Percentiles rank a stretch among this genome's conserved stretches.
Evolutionary conservation across 2,329 filamentous ascomycete genomes (phyloP).

Genomic region (Fusarium foetens): DNA sequence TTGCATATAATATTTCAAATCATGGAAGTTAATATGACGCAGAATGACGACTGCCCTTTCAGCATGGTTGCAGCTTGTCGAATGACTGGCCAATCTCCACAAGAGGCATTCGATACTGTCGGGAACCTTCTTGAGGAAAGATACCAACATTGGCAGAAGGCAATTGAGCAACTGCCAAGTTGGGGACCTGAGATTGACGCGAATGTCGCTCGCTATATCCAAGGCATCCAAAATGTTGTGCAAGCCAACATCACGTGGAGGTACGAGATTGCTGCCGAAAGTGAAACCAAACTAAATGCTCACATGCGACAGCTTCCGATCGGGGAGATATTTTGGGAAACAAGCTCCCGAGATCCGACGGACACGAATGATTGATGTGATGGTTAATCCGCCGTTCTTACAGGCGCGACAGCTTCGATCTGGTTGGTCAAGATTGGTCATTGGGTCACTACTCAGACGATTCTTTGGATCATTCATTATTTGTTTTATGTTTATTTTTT

Average conservation of each 20-base stretch:
- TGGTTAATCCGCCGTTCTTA: slow-evolving; percentile 5
- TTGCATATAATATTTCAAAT: accelerated
- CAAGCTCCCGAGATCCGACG: slow-evolving; percentile 12
- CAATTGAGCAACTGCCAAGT: neutral
- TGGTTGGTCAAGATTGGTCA: neutral
- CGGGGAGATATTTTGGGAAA: slow-evolving; percentile 19
- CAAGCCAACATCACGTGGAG: slow-evolving; percentile 26
- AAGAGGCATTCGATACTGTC: slow-evolving; percentile 10
- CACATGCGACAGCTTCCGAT: slow-evolving; percentile 12
- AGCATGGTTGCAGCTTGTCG: slow-evolving; percentile 22
- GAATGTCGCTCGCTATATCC: slow-evolving; percentile 1
- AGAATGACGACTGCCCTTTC: slow-evolving; percentile 16
- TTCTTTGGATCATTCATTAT: neutral
- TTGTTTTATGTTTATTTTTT: neutral
- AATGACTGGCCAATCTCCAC: slow-evolving; percentile 9
- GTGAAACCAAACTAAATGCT: neutral
- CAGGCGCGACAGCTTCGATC: neutral
- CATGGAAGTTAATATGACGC: neutral
- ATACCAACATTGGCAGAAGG: neutral
- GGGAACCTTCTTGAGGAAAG: slow-evolving; percentile 2
- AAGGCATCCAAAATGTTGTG: slow-evolving; percentile 19
- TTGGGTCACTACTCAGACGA: neutral
- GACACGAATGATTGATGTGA: slow-evolving; percentile 12
- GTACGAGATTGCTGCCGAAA: neutral
- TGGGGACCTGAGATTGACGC: slow-evolving; percentile 6